Evolutionary conservation across 768 basidiomycete species (phyloP), one percentile per base, ranked within the genome.

Genomic region (Tubosaeta brunneosetosa): DNA sequence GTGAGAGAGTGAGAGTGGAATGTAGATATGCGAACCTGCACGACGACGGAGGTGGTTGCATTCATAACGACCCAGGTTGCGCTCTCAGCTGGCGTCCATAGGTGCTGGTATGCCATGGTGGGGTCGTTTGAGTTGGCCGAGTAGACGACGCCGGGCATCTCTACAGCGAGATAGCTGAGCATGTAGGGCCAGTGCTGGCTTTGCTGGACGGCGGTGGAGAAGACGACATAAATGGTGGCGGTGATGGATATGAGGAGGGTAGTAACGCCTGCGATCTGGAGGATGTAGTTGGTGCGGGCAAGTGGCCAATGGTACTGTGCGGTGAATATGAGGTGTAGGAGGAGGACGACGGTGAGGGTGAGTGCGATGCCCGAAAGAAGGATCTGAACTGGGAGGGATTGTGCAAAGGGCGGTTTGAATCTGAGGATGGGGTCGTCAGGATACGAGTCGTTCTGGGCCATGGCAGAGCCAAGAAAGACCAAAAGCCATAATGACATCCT

Each of bases 221-320:
- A 75, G 17, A 95, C 78, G 58, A 93, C 80, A 63, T 84, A 81
- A 44, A 94, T 74, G 1, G 88, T 91, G 9, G 90, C 88, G 44
- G 85, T 78, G 49, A 88, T 77, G 14, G 86, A 87, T 33, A 87
- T 78, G 52, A 97, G 79, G 19, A 95, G 83, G 3, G 88, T 84
- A 32, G 80, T 74, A 26, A 94, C 91, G 8, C 90, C 91, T 3
- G 85, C 82, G 12, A 98, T 66, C 67, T 98, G 97, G 32, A 97
- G 82, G 49, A 84, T 76, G 70, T 91, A 99, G 73, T 99, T 99
- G 62, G 90, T 80, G 6, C 86, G 88, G 0, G 94, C 92, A 37
- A 99, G 84, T 1, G 93, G 91, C 80, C 88, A 91, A 69, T 99
- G 97, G 58, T 95, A 97, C 66, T 95, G 92, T 0, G 87, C 88